These are phyloP conservation scores for Botrytis squamosa DNA, from an alignment of 2,329 filamentous ascomycete species.

Conservation along the genomic window DNA sequence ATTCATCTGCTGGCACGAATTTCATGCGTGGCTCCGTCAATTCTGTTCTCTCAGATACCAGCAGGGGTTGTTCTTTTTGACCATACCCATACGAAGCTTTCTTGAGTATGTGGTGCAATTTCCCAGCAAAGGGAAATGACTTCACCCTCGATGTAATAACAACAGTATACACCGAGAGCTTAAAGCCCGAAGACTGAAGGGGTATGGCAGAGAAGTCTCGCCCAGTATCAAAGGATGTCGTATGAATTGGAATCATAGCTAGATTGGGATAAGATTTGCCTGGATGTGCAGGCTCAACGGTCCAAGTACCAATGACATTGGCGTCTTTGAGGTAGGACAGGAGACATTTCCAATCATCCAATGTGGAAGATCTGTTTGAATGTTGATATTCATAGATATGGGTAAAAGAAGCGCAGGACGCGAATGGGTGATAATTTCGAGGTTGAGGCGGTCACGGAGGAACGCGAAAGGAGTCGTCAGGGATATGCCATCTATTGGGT, in stretches of 20 bases:
- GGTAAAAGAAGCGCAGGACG: not conserved
- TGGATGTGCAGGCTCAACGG: not conserved
- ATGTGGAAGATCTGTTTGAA: not conserved
- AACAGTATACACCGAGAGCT: not conserved
- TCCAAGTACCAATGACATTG: not conserved
- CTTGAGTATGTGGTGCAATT: not conserved
- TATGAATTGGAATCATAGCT: not conserved
- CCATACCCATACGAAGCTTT: not conserved
- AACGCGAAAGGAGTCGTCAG: constrained; percentile 12
- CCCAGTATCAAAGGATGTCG: not conserved
- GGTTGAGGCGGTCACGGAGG: constrained; percentile 5
- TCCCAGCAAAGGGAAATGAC: constrained; percentile 1
- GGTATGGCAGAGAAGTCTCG: constrained; percentile 2
- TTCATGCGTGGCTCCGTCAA: not conserved
- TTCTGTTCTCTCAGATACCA: not conserved
- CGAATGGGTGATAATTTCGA: not conserved
- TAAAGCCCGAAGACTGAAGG: not conserved
- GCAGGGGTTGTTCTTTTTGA: not conserved
- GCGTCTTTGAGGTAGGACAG: not conserved
- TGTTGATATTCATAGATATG: not conserved
- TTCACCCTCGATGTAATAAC: not conserved
- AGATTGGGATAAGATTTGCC: constrained; percentile 12
- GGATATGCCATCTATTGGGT: constrained; percentile 12
- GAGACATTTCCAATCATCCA: not conserved
- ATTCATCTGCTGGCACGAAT: not conserved